These are phyloP conservation scores for Suhomyces sp. DNA, from an alignment of 805 yeast species.

Conservation along the genomic window DNA sequence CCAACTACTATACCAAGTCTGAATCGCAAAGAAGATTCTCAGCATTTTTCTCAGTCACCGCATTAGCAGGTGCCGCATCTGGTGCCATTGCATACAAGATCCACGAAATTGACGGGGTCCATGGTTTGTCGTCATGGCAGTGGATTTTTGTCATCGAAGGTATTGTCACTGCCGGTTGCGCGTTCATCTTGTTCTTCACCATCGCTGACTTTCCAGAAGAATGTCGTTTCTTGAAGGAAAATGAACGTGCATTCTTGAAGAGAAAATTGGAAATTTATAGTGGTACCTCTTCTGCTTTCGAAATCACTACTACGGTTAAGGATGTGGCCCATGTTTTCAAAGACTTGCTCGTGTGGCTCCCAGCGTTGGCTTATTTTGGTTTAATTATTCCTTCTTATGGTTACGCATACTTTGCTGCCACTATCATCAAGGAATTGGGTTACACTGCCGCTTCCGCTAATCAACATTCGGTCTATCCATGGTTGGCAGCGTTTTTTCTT, in stretches of 20 bases:
- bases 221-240: slow-evolving; percentile 48
- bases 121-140: slow-evolving; percentile 47
- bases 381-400: slow-evolving; percentile 72
- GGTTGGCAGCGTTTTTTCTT: slow-evolving; percentile 72
- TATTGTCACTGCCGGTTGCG: slow-evolving; percentile 34
- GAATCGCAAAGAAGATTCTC: slow-evolving; percentile 72
- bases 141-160: slow-evolving; percentile 55
- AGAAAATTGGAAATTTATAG: slow-evolving; percentile 57
- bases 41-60: slow-evolving; percentile 67
- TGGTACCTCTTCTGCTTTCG: slow-evolving; percentile 47
- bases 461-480: slow-evolving; percentile 81
- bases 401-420: slow-evolving; percentile 70
- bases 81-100: slow-evolving; percentile 71
- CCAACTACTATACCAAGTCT: slow-evolving; percentile 60
- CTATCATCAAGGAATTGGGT: slow-evolving; percentile 61
- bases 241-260: slow-evolving; percentile 56
- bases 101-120: slow-evolving; percentile 48
- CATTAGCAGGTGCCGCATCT: slow-evolving; percentile 77
- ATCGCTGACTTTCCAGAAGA: slow-evolving; percentile 75
- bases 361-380: slow-evolving; percentile 64
- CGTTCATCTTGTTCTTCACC: slow-evolving; percentile 42
- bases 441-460: slow-evolving; percentile 73
- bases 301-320: slow-evolving; percentile 42
- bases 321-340: slow-evolving; percentile 53
- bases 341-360: slow-evolving; percentile 57